These are phyloP conservation scores for Zalaria obscura DNA, from an alignment of 2,329 filamentous ascomycete species.

Conservation along the genomic window DNA sequence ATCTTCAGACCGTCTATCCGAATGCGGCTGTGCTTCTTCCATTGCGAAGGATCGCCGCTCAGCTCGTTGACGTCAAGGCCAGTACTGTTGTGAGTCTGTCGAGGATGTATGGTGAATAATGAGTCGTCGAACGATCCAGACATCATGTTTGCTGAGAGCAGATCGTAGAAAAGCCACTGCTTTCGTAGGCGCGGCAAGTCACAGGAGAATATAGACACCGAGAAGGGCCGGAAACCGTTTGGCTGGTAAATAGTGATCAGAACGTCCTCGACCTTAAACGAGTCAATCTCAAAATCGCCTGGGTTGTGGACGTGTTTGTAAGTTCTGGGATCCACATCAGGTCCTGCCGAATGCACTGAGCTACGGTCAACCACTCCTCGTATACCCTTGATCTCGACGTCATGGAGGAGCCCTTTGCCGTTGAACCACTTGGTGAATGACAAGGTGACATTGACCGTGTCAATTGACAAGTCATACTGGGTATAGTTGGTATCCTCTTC, in stretches of 20 bases:
- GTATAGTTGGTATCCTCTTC: slow-evolving; percentile 95
- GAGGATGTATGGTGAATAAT: slow-evolving; percentile 89
- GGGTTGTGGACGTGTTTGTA: slow-evolving; percentile 79
- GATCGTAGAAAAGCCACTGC: slow-evolving; percentile 97
- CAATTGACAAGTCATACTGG: slow-evolving; percentile 89
- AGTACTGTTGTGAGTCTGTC: slow-evolving; percentile 71
- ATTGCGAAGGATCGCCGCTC: slow-evolving; percentile 53
- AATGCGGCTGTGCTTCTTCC: slow-evolving; percentile 92
- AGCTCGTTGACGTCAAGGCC: slow-evolving; percentile 44
- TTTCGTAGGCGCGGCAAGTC: slow-evolving; percentile 86
- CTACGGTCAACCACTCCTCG: slow-evolving; percentile 86
- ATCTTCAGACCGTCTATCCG: slow-evolving; percentile 89
- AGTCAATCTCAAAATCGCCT: slow-evolving; percentile 93
- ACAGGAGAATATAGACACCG: slow-evolving; percentile 89
- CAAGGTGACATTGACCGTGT: slow-evolving; percentile 87
- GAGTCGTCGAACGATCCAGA: slow-evolving; percentile 92
- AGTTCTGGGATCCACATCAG: slow-evolving; percentile 61
- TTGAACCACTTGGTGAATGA: slow-evolving; percentile 99
- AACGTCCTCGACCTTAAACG: slow-evolving; percentile 90
- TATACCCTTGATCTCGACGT: slow-evolving; percentile 89
- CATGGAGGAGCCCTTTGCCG: slow-evolving; percentile 76
- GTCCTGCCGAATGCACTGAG: slow-evolving; percentile 52
- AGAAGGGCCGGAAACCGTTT: slow-evolving; percentile 79
- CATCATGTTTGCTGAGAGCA: slow-evolving; percentile 88
- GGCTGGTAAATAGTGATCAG: slow-evolving; percentile 87